Percentiles rank a stretch among this genome's conserved stretches.
These are phyloP conservation scores for Pleurotus djamor DNA, from an alignment of 768 basidiomycete species.

Conservation along the genomic window DNA sequence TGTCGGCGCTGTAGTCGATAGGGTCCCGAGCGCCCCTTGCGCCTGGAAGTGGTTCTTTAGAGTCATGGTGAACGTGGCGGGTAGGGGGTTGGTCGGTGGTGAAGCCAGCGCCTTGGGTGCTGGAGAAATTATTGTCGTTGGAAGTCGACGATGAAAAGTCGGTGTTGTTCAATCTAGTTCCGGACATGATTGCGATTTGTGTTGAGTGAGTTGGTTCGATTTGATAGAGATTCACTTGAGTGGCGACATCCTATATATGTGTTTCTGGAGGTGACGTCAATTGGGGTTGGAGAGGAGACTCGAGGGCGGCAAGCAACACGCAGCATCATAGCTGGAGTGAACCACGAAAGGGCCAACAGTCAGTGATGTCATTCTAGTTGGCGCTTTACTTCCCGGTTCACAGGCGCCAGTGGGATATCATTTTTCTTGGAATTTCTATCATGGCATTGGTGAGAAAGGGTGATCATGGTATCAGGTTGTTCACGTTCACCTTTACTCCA, in stretches of 20 bases:
- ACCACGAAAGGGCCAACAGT: too few species aligned
- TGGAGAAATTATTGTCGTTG: background rate
- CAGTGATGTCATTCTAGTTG: too few species aligned
- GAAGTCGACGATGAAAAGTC: background rate
- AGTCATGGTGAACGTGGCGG: slow-evolving; percentile 44
- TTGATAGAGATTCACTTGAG: too few species aligned
- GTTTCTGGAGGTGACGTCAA: background rate
- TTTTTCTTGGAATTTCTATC: too few species aligned
- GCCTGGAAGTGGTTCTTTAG: slow-evolving; percentile 45
- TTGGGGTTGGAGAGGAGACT: too few species aligned
- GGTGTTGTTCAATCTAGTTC: background rate
- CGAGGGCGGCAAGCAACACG: too few species aligned
- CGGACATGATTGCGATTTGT: background rate
- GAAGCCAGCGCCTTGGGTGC: background rate
- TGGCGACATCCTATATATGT: background rate
- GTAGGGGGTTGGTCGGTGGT: slow-evolving; percentile 19
- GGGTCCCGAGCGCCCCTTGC: slow-evolving; percentile 25
- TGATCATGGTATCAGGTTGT: too few species aligned
- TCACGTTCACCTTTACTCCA: too few species aligned
- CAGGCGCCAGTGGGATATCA: too few species aligned
- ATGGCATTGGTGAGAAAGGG: too few species aligned
- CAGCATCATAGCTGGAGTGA: too few species aligned
- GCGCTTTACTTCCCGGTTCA: too few species aligned
- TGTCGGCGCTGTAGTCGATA: slow-evolving; percentile 36
- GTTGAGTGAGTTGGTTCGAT: background rate